A percentile compares a stretch with the other conserved stretches of the same genome.
Conservation (phyloP, 2,329 filamentous ascomycete genomes). For the Aspergillus floridensis region DNA sequence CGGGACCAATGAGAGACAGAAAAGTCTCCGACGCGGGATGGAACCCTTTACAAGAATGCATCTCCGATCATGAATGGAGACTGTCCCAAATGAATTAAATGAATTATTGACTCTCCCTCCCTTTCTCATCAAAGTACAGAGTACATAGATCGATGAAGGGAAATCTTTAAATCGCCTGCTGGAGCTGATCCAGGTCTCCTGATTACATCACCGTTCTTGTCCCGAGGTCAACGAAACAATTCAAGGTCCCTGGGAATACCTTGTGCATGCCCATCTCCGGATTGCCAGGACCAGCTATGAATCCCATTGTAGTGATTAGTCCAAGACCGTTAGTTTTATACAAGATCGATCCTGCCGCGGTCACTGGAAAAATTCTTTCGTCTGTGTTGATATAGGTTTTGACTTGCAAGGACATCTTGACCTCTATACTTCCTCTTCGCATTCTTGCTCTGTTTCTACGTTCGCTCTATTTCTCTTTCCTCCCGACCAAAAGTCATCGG, state of each 20-base stretch:
- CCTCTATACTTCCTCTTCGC: not conserved
- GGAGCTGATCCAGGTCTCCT: not conserved
- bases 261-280: not conserved
- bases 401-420: not conserved
- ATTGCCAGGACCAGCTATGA: not conserved
- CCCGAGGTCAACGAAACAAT: not conserved
- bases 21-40: not conserved
- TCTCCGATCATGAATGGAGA: not conserved
- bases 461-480: not conserved
- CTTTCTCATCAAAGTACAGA: no score
- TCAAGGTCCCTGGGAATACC: not conserved
- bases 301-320: not conserved
- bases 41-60: not conserved
- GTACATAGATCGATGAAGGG: no score
- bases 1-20: not conserved
- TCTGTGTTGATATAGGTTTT: not conserved
- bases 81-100: not conserved
- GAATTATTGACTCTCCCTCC: not conserved
- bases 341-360: not conserved
- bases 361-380: not conserved
- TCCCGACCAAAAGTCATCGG: not conserved
- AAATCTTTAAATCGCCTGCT: no score
- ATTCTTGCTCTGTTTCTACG: not conserved
- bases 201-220: constrained; percentile 6
- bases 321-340: not conserved